phyloP scores from a whole-genome alignment of 805 yeast species.

The Starmerella khaoyaiensis region DNA sequence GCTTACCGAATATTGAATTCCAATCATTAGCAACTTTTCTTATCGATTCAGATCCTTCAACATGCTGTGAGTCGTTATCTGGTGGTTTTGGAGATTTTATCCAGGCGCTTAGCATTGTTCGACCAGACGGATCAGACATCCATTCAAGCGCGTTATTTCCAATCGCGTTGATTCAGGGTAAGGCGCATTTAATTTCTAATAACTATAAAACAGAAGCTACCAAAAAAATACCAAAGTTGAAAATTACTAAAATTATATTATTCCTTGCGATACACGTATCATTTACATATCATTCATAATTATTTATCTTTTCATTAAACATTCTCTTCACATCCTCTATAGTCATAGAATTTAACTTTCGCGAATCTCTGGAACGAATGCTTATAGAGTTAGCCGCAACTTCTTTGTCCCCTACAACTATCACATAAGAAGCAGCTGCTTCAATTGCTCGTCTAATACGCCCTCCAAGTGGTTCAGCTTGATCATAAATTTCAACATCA shows the following conservation, averaged over 20 bases:
- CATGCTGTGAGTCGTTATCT: no score
- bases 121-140: slow-evolving; percentile 3
- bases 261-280: no score
- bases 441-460: slow-evolving; percentile 66
- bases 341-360: slow-evolving; percentile 33
- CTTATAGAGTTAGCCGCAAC: slow-evolving; percentile 45
- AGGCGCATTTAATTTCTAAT: no score
- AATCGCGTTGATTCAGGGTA: no score
- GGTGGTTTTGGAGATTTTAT: slow-evolving; percentile 6
- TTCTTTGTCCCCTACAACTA: slow-evolving; percentile 85
- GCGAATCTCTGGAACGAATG: slow-evolving; percentile 42
- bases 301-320: not conserved
- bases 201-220: no score
- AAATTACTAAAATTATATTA: no score
- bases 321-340: slow-evolving; percentile 34
- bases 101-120: slow-evolving; percentile 12
- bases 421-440: slow-evolving; percentile 63
- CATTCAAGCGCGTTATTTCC: no score
- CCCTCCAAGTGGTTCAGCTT: slow-evolving; percentile 66
- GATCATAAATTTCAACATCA: slow-evolving; percentile 59
- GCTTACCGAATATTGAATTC: no score
- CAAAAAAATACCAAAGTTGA: no score
- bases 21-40: no score
- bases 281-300: not conserved
- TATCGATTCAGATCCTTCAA: no score